Base-by-base conservation (phyloP, 306 rosid genomes). In the Ceratonia siliqua region DNA sequence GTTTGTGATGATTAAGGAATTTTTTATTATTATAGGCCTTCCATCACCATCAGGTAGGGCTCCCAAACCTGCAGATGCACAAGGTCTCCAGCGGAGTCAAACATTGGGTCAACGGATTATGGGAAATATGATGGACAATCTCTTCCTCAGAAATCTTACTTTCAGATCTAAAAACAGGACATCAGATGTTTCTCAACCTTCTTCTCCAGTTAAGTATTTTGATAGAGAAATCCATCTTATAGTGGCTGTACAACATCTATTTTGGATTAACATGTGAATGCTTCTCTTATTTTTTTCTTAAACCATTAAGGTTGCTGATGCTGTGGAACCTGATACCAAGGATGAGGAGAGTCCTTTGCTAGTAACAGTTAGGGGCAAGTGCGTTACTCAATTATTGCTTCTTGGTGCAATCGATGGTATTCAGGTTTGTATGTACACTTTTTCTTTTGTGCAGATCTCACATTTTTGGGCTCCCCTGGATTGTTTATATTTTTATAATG, bases 61-160 rank as follows among this genome's bases (percentile, higher is more conserved):
- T 68, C 45, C 83, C 76, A 88, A 83, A 83, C 54, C 89, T 62
- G 80, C 87, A 64, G 95, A 88, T 78, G 82, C 70, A 73, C 89
- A 86, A 75, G 82, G 81, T 80, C 83, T 91, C 70, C 91, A 85
- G 72, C 91, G 85, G 53, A 94, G 35, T 82, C 98, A 88, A 81
- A 94, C 98, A 70, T 80, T 94, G 33, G 97, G 98, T 76, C 97
- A 94, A 83, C 86, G 98, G 68, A 88, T 94, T 48, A 90, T 94
- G 91, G 96, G 91, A 61, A 90, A 87, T 82, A 69, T 89, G 89
- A 87, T 87, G 97, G 98, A 87, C 21, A 94, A 91, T 85, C 75
- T 94, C 72, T 89, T 94, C 69, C 90, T 88, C 66, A 85, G 97
- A 80, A 94, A 86, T 94, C 90, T 84, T 66, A 81, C 97, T 59